A percentile compares a stretch with the other conserved stretches of the same genome.
Conservation (phyloP, 179 eudicot genomes). For the Camellia oleifera region DNA sequence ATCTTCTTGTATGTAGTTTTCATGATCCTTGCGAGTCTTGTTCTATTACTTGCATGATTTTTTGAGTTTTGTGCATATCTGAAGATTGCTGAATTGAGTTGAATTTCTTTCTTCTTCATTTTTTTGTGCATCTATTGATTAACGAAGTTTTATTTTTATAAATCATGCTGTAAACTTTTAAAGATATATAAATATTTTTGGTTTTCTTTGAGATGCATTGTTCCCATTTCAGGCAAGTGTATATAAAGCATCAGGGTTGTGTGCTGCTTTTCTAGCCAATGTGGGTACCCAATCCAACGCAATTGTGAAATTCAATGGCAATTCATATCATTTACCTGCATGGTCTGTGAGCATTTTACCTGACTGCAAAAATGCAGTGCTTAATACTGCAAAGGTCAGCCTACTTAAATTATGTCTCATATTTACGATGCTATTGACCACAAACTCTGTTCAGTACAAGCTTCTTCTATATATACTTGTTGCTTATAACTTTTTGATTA, state of each 20-base stretch:
- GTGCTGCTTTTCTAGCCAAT: slow-evolving; percentile 88
- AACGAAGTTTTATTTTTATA: background rate
- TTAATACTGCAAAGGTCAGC: slow-evolving; percentile 89
- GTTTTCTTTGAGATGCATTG: background rate
- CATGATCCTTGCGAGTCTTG: no score
- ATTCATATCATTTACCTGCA: slow-evolving; percentile 74
- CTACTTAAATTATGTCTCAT: background rate
- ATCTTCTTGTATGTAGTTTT: no score
- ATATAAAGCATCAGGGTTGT: slow-evolving; percentile 71
- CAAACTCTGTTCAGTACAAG: background rate
- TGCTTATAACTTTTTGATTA: background rate
- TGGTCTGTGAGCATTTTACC: slow-evolving; percentile 99
- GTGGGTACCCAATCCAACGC: slow-evolving; percentile 61
- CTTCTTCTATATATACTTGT: background rate
- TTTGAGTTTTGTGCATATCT: no score
- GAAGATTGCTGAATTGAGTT: no score
- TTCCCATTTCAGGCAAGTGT: slow-evolving; percentile 55
- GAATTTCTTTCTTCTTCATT: no score
- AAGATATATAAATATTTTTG: background rate
- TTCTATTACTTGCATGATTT: no score
- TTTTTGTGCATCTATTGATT: no score
- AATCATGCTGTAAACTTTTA: background rate
- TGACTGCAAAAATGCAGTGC: slow-evolving; percentile 91
- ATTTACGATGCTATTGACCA: background rate
- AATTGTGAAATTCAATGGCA: slow-evolving; percentile 70